Evolutionary conservation across 495 filamentous ascomycete species (phyloP), one percentile per base, ranked within the genome.

Genomic region (Penicillium verhagenii): DNA sequence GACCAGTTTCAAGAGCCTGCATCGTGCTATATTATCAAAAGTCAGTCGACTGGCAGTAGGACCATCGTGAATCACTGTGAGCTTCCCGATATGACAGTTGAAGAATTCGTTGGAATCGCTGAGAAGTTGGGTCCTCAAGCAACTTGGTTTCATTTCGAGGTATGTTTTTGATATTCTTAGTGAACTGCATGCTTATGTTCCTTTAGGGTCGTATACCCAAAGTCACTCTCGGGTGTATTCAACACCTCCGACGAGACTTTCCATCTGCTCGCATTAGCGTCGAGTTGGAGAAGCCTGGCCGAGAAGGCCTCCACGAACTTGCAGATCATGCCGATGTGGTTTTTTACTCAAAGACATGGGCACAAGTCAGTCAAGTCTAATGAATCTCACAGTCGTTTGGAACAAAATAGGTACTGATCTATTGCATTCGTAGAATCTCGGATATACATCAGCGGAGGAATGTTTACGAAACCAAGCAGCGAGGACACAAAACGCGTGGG

Each of bases 91-190:
- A 86, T 89, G 82, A 84, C 74, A 8, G 54, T 68, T 7, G 72
- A 68, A 33, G 87, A 89, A 64, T 86, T 89, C 54, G 42, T 51
- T 21, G 28, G 29, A 14, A 59, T 68, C 28, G 72, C 66, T 21
- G 52, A 72, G 44, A 53, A 59, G 18, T 35, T 78, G 43, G 59
- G 62, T 0, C 50, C 56, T 4, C 33, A 54, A 3, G 57, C 64
- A n/a, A 65, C 62, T n/a, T 88, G 84, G 84, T 89, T 82, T 72
- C 87, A 91, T 74, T 91, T 91, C 58, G 87, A 90, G 77, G 86
- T 86, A 69, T 44, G 78, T 33, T 11, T 7, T 26, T 16, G 29
- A 31, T 47, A 2, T 0, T 24, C 6, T 16, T 28, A 33, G 6
- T 33, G 26, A 2, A n/a, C 2, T 7, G 2, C 10, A 52, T 18